Evolutionary conservation across 2,329 filamentous ascomycete species (phyloP).

Genomic region (Neofusicoccum ribis): DNA sequence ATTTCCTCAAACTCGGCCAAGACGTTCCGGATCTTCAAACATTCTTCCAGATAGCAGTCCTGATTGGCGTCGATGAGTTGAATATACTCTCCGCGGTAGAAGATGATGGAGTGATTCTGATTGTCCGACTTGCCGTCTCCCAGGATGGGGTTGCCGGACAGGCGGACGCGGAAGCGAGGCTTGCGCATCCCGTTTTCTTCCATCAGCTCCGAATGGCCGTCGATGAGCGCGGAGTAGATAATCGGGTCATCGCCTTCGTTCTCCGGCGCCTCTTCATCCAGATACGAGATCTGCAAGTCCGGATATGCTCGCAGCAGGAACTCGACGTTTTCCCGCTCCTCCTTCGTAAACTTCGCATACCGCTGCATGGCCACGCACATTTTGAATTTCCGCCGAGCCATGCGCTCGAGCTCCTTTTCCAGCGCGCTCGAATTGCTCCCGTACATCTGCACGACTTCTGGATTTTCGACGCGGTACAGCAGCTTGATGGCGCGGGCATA

Average conservation of each 20-base stretch:
- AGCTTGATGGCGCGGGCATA: conserved; percentile 99
- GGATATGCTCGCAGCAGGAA: conserved; percentile 96
- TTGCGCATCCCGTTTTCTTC: conserved; percentile 88
- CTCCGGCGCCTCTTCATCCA: conserved; percentile 88
- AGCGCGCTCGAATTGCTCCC: conserved; percentile 98
- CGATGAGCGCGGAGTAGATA: conserved; percentile 91
- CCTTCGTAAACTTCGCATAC: conserved; percentile 98
- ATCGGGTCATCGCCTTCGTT: conserved; percentile 93
- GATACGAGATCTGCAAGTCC: conserved; percentile 94
- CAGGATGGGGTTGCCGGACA: conserved; percentile 96
- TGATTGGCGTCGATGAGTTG: conserved; percentile 99
- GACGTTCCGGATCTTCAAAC: conserved; percentile 95
- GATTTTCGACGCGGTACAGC: conserved; percentile 96
- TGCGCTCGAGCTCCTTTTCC: conserved; percentile 93
- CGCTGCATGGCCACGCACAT: conserved; percentile 99
- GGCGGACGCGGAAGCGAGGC: conserved; percentile 95
- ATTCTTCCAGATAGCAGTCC: conserved; percentile 98
- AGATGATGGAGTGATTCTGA: conserved; percentile 96
- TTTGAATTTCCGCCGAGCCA: conserved; percentile 99
- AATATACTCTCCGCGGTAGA: conserved; percentile 99
- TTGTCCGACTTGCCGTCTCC: conserved; percentile 99
- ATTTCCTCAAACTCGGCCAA: conserved; percentile 98
- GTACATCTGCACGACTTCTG: conserved; percentile 99
- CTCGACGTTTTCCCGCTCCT: conserved; percentile 98
- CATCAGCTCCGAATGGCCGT: conserved; percentile 96